Evolutionary conservation across 805 yeast species (phyloP).

Genomic region (Ascoidea rubescens): DNA sequence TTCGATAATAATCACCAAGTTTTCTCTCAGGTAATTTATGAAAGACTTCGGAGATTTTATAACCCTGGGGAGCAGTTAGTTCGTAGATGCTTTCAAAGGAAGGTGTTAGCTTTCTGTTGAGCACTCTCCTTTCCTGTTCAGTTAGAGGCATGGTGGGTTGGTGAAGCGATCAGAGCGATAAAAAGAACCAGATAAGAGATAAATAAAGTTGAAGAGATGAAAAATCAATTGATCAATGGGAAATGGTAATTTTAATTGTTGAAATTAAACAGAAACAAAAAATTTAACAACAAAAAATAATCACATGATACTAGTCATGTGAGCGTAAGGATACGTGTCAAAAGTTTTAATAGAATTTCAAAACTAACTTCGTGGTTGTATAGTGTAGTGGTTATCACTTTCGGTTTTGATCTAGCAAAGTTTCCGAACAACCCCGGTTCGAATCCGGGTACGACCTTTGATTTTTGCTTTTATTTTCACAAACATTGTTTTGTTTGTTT

Average conservation of each 20-base stretch:
- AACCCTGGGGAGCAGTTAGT: conserved; percentile 27
- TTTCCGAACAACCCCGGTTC: conserved; percentile 42
- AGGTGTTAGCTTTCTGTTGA: neutral
- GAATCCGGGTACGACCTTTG: conserved; percentile 72
- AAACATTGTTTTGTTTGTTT: too few relatives aligned
- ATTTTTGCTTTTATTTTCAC: conserved; percentile 10
- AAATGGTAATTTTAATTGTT: neutral
- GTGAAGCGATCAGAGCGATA: too few relatives aligned
- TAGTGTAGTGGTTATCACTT: conserved; percentile 78
- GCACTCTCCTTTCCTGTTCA: neutral
- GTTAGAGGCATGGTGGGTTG: neutral
- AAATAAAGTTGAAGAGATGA: neutral
- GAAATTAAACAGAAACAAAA: neutral
- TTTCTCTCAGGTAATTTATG: conserved; percentile 61
- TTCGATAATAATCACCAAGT: conserved; percentile 64
- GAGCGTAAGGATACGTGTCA: too few relatives aligned
- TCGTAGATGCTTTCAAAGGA: conserved; percentile 25
- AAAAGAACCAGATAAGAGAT: too few relatives aligned
- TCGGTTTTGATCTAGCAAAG: conserved; percentile 73
- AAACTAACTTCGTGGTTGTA: conserved; percentile 13
- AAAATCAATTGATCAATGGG: neutral
- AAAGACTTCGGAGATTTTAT: conserved; percentile 39
- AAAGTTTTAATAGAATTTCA: too few relatives aligned
- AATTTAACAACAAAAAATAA: neutral
- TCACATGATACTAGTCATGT: conserved; percentile 26